Percentiles rank a stretch among this genome's conserved stretches.
Conservation (phyloP, 1,284 basidiomycete species). For the Earliella scabrosa region DNA sequence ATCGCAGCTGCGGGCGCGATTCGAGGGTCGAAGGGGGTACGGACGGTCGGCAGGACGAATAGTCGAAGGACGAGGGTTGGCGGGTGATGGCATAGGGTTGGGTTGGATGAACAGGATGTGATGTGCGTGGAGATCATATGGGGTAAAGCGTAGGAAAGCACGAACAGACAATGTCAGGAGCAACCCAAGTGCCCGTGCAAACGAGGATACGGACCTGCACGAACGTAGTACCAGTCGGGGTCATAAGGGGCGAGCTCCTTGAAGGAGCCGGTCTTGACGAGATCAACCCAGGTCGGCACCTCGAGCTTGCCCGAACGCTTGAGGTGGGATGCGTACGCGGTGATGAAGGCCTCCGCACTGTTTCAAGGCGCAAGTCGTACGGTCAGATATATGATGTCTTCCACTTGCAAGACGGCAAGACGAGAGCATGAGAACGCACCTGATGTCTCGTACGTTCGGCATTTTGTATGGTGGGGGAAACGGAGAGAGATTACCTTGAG, state of each 20-base stretch:
- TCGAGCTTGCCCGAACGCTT: slow-evolving; percentile 98
- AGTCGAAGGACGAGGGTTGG: too few species aligned
- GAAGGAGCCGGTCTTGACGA: slow-evolving; percentile 98
- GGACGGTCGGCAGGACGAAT: too few species aligned
- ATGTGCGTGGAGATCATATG: neutral
- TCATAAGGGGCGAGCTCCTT: slow-evolving; percentile 99
- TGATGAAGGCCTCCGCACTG: slow-evolving; percentile 90
- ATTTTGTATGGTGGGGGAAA: slow-evolving; percentile 54
- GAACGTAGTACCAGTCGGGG: slow-evolving; percentile 99
- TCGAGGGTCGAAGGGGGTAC: neutral
- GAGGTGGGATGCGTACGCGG: slow-evolving; percentile 91
- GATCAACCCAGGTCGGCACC: slow-evolving; percentile 98
- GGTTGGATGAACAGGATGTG: neutral
- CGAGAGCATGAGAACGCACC: slow-evolving; percentile 58
- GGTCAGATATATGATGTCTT: neutral
- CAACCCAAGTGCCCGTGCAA: neutral
- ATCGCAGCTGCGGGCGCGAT: slow-evolving; percentile 73
- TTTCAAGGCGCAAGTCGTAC: neutral
- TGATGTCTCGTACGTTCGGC: slow-evolving; percentile 93
- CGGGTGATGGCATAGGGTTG: too few species aligned
- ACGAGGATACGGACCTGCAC: slow-evolving; percentile 73
- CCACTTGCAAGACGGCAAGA: too few species aligned
- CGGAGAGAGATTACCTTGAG: slow-evolving; percentile 45
- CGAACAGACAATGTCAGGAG: neutral
- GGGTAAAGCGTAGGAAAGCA: neutral